Base-by-base conservation (phyloP, 192 early-diverging fungal genomes). In the Coemansia interrupta region DNA sequence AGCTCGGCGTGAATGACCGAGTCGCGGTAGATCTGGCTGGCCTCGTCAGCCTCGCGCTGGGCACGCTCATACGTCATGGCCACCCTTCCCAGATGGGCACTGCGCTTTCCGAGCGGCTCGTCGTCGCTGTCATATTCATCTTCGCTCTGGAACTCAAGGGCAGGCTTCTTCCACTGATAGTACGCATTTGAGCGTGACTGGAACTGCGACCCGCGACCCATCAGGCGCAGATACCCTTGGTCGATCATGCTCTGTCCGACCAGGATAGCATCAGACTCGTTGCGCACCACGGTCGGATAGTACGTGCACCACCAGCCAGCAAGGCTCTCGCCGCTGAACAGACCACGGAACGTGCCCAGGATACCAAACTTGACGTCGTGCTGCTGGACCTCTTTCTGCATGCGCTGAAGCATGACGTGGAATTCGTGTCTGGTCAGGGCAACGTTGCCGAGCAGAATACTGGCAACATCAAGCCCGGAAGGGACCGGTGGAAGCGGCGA, bases 141-240 rank as follows among this genome's bases (percentile, higher is more conserved):
- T 45, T 79, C 76, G 63, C 70, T 79, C 62, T 68, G 57, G 28
- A 82, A 75, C 49, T 83, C 64, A 43, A 84, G 82, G 30, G 84
- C 80, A 4, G 78, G 72, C 40, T 67, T 73, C 47, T 85, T 81
- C 87, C 87, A 91, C 64, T 91, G 89, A 68, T 88, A 91, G 67
- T 83, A 84, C 22, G 82, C 74, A 29, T 79, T 78, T 23, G 85
- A 51, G 7, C 68, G 80, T 26, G 85, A 74, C 50, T 83, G 62
- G 68, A 91, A 91, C 67, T 83, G 83, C 58, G 83, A 85, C 7
- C 87, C 87, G 36, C 85, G 82, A 7, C 86, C 87, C 69, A 91
- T 85, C 38, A 86, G 64, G 26, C 85, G 79, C 64, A 91, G 63
- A 45, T 86, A 83, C 14, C 84, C 83, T 43, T 85, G 78, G 23